phyloP scores from a whole-genome alignment of 2,329 filamentous ascomycete species.

The Neurospora crassa region DNA sequence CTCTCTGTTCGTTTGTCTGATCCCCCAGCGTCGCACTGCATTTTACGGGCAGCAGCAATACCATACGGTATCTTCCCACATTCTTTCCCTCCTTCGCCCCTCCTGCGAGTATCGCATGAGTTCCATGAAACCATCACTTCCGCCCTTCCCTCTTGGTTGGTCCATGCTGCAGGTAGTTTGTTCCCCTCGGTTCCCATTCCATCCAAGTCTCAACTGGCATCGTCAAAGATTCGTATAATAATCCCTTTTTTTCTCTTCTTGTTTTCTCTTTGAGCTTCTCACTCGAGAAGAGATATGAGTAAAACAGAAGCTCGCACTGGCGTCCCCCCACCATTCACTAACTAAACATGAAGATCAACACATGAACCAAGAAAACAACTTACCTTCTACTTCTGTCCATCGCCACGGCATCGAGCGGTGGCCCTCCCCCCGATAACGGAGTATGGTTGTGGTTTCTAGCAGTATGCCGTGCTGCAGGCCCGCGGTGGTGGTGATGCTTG shows the following conservation, averaged over 20 bases:
- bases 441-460: neutral
- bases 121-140: neutral
- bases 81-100: neutral
- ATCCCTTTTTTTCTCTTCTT: neutral
- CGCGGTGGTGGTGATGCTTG: neutral
- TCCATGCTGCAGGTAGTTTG: neutral
- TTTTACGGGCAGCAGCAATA: neutral
- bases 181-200: neutral
- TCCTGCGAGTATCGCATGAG: neutral
- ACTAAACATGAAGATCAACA: neutral
- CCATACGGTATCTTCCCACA: neutral
- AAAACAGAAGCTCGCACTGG: neutral
- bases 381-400: conserved; percentile 18
- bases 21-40: neutral
- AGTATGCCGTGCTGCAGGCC: neutral
- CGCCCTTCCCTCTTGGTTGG: neutral
- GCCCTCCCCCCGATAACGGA: neutral
- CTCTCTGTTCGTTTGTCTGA: neutral
- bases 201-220: neutral
- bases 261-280: neutral
- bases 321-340: neutral
- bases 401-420: neutral
- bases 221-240: neutral
- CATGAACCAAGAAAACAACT: neutral
- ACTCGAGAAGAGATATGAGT: neutral